phyloP scores from a whole-genome alignment of 1,139 yeast genomes.

The Kluyveromyces sp. region DNA sequence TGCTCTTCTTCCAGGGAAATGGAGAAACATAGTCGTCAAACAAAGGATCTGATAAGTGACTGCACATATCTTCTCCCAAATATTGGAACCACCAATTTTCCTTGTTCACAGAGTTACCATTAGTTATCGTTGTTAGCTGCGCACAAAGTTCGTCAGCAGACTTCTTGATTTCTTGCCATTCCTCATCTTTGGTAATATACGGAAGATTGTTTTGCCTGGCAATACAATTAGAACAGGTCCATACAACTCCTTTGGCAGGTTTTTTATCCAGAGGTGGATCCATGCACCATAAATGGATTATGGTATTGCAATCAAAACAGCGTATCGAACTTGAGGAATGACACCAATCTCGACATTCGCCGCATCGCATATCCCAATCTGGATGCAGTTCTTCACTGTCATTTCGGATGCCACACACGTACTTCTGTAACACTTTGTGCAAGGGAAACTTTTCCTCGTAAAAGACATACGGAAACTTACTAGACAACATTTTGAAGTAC shows the following conservation, averaged over 20 bases:
- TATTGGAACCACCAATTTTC: conserved; percentile 29
- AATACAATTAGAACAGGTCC: conserved; percentile 86
- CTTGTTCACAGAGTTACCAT: conserved; percentile 6
- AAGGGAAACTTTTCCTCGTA: conserved; percentile 45
- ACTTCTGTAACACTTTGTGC: conserved; percentile 20
- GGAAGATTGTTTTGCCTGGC: conserved; percentile 33
- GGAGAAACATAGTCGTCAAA: conserved; percentile 19
- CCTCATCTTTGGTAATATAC: conserved; percentile 9
- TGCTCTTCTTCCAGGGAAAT: conserved; percentile 26
- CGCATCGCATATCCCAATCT: conserved; percentile 46
- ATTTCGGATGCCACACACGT: conserved; percentile 13
- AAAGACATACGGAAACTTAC: conserved; percentile 66
- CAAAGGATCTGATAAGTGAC: conserved; percentile 20
- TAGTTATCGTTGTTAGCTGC: conserved; percentile 5
- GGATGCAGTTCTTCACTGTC: conserved; percentile 3
- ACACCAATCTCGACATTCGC: conserved; percentile 80
- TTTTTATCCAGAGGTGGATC: conserved; percentile 77
- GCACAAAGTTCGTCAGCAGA: conserved; percentile 8
- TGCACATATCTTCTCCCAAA: conserved; percentile 23
- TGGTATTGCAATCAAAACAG: conserved; percentile 69
- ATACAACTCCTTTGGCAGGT: conserved; percentile 83
- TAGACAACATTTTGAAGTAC: conserved; percentile 56
- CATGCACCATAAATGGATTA: conserved; percentile 76
- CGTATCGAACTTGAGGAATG: conserved; percentile 64
- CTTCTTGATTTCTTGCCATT: conserved; percentile 7